phyloP scores from a whole-genome alignment of 257 asterid genomes.

The Verbena officinalis region DNA sequence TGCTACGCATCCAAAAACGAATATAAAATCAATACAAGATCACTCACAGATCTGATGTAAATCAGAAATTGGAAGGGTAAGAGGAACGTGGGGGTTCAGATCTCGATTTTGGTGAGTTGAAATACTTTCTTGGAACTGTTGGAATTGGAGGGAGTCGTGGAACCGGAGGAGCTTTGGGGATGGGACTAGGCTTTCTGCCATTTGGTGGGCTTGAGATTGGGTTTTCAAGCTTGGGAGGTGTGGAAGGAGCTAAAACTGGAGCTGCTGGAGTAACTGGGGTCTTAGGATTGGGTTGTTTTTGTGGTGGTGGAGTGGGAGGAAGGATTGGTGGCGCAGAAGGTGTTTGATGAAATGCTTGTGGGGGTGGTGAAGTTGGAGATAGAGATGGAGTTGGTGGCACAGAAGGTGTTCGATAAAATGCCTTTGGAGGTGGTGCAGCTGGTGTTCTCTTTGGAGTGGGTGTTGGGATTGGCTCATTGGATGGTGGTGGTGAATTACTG shows the following conservation, averaged over 20 bases:
- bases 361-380: slow-evolving; percentile 4
- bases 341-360: slow-evolving; percentile 19
- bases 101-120: slow-evolving; percentile 44
- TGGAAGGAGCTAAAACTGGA: slow-evolving; percentile 10
- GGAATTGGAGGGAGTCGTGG: slow-evolving; percentile 58
- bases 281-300: slow-evolving; percentile 20
- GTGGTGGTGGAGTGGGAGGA: slow-evolving; percentile 30
- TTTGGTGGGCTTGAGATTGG: slow-evolving; percentile 36
- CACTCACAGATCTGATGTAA: neutral
- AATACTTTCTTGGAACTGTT: slow-evolving; percentile 46
- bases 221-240: slow-evolving; percentile 11
- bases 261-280: no score
- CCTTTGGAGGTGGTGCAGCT: slow-evolving; percentile 18
- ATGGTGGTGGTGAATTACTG: slow-evolving; percentile 17
- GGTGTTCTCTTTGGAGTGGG: neutral
- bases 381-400: neutral
- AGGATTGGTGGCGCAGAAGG: slow-evolving; percentile 15
- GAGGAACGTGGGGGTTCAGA: slow-evolving; percentile 28
- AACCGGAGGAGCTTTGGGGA: slow-evolving; percentile 65
- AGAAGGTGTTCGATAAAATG: neutral
- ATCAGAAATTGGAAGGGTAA: neutral
- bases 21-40: neutral
- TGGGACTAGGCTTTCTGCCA: slow-evolving; percentile 28
- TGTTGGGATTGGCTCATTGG: slow-evolving; percentile 3
- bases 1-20: neutral